Conservation (phyloP, 2,329 filamentous ascomycete genomes). For the Volutella citrinella region DNA sequence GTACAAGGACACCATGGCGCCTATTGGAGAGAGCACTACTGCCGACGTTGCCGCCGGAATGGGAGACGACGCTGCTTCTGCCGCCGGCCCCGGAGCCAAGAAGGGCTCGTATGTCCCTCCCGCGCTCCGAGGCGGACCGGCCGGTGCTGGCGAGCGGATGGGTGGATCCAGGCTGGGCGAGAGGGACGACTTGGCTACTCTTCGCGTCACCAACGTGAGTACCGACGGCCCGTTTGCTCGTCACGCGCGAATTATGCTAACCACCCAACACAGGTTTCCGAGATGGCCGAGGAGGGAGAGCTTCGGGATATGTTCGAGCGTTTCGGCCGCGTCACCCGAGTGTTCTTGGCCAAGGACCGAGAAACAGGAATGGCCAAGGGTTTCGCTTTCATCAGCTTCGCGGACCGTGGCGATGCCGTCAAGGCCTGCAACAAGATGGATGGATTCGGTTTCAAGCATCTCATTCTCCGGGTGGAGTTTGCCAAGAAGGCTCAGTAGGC, state of each 20-base stretch:
- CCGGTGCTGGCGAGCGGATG: conserved; percentile 76
- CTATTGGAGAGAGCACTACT: conserved; percentile 60
- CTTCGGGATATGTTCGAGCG: conserved; percentile 97
- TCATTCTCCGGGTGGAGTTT: conserved; percentile 85
- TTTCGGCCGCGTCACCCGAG: conserved; percentile 92
- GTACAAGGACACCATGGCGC: conserved; percentile 99
- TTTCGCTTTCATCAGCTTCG: conserved; percentile 98
- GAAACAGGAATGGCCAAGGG: conserved; percentile 96
- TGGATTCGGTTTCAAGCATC: conserved; percentile 85
- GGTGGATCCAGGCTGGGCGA: conserved; percentile 77
- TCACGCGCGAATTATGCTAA: conserved; percentile 27
- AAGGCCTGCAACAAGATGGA: conserved; percentile 98
- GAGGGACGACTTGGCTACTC: conserved; percentile 91
- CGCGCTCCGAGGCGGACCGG: conserved; percentile 72
- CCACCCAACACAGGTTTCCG: conserved; percentile 66
- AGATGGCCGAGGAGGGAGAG: conserved; percentile 95
- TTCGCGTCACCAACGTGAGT: conserved; percentile 95
- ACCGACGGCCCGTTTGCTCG: too few species aligned
- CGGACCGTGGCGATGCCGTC: conserved; percentile 83
- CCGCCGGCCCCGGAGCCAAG: conserved; percentile 57
- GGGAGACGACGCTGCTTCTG: conserved; percentile 46
- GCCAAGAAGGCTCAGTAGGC: conserved; percentile 65
- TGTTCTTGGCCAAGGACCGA: conserved; percentile 96
- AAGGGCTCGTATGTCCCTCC: conserved; percentile 91
- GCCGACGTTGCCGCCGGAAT: conserved; percentile 56